These are phyloP conservation scores for Rugonectria rugulosa DNA, from an alignment of 2,329 filamentous ascomycete genomes.

Conservation along the genomic window DNA sequence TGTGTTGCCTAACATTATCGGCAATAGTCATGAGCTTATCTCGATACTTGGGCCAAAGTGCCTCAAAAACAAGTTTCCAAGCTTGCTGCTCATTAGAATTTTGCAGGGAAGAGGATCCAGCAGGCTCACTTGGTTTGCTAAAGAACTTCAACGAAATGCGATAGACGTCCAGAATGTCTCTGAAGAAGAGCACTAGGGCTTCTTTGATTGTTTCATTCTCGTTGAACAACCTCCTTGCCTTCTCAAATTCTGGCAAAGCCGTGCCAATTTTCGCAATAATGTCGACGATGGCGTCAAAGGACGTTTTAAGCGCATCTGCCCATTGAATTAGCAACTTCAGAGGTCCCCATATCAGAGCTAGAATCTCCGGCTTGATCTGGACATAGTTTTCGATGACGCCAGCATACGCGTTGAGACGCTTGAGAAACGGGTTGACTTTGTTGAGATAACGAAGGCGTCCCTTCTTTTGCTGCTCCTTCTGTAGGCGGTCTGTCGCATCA, in stretches of 20 bases:
- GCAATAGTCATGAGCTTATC: background rate
- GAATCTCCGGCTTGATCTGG: constrained; percentile 11
- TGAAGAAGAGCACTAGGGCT: constrained; percentile 10
- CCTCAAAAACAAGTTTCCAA: background rate
- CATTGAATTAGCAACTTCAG: constrained; percentile 14
- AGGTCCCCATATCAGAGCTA: constrained; percentile 22
- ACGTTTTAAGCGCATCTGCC: background rate
- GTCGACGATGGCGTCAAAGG: constrained; percentile 2
- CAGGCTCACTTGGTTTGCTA: constrained; percentile 8
- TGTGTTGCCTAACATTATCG: background rate
- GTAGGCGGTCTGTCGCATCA: constrained; percentile 42
- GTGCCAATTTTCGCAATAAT: constrained; percentile 1
- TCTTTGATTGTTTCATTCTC: background rate
- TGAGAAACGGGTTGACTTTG: constrained; percentile 42
- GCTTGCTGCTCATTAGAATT: accelerated
- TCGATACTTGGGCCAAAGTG: background rate
- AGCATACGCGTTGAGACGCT: constrained; percentile 9
- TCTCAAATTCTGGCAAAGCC: constrained; percentile 1
- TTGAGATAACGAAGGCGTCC: constrained; percentile 39
- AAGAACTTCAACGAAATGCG: constrained; percentile 5
- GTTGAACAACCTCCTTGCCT: background rate
- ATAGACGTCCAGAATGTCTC: constrained; percentile 23
- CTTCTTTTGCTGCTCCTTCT: constrained; percentile 39
- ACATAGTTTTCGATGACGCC: constrained; percentile 12
- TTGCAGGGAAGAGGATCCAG: accelerated